These are phyloP conservation scores for Phytopythium delawarense DNA, from an alignment of 352 stramenopile genomes.

Conservation along the genomic window DNA sequence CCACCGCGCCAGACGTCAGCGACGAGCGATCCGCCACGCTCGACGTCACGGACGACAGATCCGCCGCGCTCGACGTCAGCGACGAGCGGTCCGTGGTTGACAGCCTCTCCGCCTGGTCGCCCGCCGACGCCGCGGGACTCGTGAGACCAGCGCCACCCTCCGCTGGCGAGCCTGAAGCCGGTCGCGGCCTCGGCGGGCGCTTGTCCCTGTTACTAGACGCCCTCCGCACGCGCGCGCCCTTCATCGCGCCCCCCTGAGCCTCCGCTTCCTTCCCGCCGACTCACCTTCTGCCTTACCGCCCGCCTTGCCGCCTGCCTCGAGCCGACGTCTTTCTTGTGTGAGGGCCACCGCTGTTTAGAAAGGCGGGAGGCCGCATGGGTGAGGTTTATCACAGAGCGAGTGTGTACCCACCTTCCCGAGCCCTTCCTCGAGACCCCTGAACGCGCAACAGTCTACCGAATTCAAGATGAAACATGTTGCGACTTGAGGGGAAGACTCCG, in stretches of 20 bases:
- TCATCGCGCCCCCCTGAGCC: neutral
- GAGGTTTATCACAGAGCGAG: neutral
- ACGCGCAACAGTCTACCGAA: neutral
- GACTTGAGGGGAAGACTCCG: neutral
- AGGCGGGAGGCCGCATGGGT: neutral
- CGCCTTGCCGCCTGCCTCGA: neutral
- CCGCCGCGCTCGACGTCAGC: neutral
- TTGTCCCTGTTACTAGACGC: neutral
- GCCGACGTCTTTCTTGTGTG: neutral
- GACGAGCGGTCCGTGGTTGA: neutral
- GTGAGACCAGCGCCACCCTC: neutral
- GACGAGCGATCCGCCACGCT: neutral
- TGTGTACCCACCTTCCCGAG: neutral
- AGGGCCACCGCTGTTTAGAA: neutral
- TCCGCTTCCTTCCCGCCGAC: neutral
- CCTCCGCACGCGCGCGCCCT: neutral
- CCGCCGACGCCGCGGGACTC: neutral
- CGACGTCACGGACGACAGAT: neutral
- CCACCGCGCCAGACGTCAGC: no score
- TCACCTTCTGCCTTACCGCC: neutral
- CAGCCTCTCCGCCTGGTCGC: neutral
- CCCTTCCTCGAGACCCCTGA: neutral
- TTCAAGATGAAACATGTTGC: neutral
- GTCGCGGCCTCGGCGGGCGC: neutral
- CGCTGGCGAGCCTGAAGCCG: neutral